A percentile compares a stretch with the other conserved stretches of the same genome.
Conservation (phyloP, 495 filamentous ascomycete genomes). For the Acidomyces sp. region DNA sequence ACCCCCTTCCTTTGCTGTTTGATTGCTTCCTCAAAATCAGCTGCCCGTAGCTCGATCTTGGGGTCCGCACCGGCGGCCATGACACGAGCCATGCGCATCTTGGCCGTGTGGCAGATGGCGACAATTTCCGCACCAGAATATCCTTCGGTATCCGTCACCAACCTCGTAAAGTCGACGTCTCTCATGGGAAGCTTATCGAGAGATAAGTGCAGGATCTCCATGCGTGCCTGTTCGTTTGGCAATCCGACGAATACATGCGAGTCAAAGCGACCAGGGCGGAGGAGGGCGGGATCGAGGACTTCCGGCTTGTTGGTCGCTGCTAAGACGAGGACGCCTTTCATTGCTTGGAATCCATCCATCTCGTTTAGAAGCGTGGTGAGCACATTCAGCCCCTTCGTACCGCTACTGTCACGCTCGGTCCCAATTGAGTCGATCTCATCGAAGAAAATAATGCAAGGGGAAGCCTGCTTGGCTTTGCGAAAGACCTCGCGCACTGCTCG, state of each 20-base stretch:
- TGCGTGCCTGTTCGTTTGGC: constrained; percentile 61
- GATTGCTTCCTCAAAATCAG: constrained; percentile 16
- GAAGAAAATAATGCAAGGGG: constrained; percentile 93
- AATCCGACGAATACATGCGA: constrained; percentile 81
- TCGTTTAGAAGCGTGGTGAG: constrained; percentile 87
- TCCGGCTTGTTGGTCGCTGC: constrained; percentile 91
- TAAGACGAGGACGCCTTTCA: constrained; percentile 77
- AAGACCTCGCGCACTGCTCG: constrained; percentile 80
- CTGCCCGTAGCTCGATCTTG: constrained; percentile 21
- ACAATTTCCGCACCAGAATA: constrained; percentile 85
- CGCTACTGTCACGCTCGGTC: constrained; percentile 42
- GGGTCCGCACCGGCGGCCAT: constrained; percentile 44
- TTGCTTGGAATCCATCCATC: constrained; percentile 85
- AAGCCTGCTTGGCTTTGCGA: constrained; percentile 68
- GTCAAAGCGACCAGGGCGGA: constrained; percentile 80
- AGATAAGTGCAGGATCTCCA: constrained; percentile 62
- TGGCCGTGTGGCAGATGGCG: constrained; percentile 58
- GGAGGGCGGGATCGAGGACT: constrained; percentile 69
- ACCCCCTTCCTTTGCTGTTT: constrained; percentile 6
- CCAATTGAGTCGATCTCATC: constrained; percentile 95
- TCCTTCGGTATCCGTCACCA: constrained; percentile 64
- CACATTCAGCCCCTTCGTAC: constrained; percentile 53
- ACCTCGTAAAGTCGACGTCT: constrained; percentile 46
- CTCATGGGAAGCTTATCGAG: constrained; percentile 46
- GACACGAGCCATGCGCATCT: constrained; percentile 12